A percentile compares a stretch with the other conserved stretches of the same genome.
These are phyloP conservation scores for Thielaviopsis ethacetica DNA, from an alignment of 2,329 filamentous ascomycete species.

Conservation along the genomic window DNA sequence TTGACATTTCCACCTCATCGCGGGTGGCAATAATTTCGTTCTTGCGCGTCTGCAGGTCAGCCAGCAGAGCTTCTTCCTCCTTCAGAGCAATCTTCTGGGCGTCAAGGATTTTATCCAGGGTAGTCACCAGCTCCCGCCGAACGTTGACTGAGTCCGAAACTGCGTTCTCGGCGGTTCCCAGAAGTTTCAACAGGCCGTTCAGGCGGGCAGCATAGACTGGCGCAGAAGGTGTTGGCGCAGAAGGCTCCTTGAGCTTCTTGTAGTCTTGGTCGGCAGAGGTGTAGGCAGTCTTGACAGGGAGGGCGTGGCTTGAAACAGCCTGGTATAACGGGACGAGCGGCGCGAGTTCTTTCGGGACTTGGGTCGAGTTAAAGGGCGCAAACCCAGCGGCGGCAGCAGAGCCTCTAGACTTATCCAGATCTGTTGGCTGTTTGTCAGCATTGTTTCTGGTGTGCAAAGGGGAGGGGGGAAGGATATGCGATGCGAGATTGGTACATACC, in stretches of 20 bases:
- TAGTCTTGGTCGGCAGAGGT: slow-evolving; percentile 67
- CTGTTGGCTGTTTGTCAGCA: slow-evolving; percentile 22
- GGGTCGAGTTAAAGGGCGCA: slow-evolving; percentile 36
- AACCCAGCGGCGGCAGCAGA: slow-evolving; percentile 31
- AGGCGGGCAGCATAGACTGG: slow-evolving; percentile 86
- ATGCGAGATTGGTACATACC: slow-evolving; percentile 34
- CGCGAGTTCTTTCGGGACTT: slow-evolving; percentile 58
- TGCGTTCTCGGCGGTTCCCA: slow-evolving; percentile 76
- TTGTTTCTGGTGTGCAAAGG: background rate
- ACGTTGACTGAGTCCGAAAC: slow-evolving; percentile 83
- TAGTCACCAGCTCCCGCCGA: slow-evolving; percentile 58
- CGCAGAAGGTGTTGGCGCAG: slow-evolving; percentile 53
- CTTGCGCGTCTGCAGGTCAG: slow-evolving; percentile 49
- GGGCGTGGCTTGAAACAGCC: slow-evolving; percentile 54
- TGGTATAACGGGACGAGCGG: slow-evolving; percentile 61
- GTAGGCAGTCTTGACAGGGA: slow-evolving; percentile 49
- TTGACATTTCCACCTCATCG: slow-evolving; percentile 75
- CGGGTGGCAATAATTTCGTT: slow-evolving; percentile 65
- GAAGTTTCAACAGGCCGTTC: slow-evolving; percentile 72
- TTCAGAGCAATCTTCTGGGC: slow-evolving; percentile 53
- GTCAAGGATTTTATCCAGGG: slow-evolving; percentile 67
- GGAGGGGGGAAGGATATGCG: too few relatives aligned
- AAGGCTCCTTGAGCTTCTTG: slow-evolving; percentile 62
- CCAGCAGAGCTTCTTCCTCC: slow-evolving; percentile 50
- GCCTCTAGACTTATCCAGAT: slow-evolving; percentile 45